Evolutionary conservation across 306 rosid genomes (phyloP).

Genomic region (Inga leiocalycina): DNA sequence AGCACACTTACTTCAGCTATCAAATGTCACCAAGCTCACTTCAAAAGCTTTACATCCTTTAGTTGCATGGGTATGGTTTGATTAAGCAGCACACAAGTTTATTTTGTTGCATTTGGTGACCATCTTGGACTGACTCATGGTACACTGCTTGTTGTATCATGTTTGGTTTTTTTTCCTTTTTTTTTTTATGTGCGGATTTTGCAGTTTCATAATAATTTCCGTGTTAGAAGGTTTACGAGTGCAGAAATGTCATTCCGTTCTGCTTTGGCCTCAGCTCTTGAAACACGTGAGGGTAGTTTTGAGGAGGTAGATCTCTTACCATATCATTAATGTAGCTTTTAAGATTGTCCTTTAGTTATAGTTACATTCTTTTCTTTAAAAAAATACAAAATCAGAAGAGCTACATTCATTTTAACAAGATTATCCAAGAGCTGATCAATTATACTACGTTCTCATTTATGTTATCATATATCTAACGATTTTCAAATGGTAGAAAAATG

Average conservation of each 20-base stretch:
- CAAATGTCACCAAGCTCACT: constrained; percentile 57
- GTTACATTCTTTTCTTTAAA: not conserved
- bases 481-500: constrained; percentile 12
- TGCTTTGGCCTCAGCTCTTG: constrained; percentile 59
- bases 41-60: constrained; percentile 65
- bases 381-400: not conserved
- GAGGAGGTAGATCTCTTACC: constrained; percentile 73
- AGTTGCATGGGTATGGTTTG: constrained; percentile 74
- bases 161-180: constrained; percentile 24
- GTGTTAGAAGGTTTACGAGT: constrained; percentile 46
- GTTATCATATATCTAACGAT: not conserved
- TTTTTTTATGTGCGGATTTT: constrained; percentile 22
- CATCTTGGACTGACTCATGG: constrained; percentile 24
- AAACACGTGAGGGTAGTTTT: constrained; percentile 73
- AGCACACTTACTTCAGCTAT: constrained; percentile 52
- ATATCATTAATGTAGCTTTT: not conserved
- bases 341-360: constrained; percentile 20
- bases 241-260: constrained; percentile 44
- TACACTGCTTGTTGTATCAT: constrained; percentile 18
- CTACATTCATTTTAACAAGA: constrained; percentile 17
- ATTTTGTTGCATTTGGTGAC: constrained; percentile 27
- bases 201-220: constrained; percentile 85
- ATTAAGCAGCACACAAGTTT: constrained; percentile 19
- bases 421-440: not conserved
- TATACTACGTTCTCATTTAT: not conserved